These are phyloP conservation scores for Emergomyces africanus DNA, from an alignment of 2,329 filamentous ascomycete species.

Conservation along the genomic window DNA sequence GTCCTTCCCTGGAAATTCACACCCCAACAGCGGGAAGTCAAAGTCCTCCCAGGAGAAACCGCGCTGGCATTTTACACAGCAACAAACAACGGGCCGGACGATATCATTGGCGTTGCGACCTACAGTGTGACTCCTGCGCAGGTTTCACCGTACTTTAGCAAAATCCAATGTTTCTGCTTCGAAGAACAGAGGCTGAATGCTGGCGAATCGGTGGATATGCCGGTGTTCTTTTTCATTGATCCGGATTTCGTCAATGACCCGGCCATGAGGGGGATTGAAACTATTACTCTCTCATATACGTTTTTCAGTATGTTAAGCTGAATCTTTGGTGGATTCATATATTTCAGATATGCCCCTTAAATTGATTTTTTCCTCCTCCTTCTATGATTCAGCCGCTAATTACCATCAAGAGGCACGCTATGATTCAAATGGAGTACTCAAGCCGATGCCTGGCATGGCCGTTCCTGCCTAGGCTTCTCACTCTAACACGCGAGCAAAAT, in stretches of 20 bases:
- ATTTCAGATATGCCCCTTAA: neutral
- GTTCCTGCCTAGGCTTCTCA: neutral
- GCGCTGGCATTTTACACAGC: conserved; percentile 96
- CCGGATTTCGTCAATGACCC: conserved; percentile 86
- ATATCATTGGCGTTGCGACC: conserved; percentile 96
- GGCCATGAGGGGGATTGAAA: conserved; percentile 88
- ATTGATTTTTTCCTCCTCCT: neutral
- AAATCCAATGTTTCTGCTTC: conserved; percentile 99
- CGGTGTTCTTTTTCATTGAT: conserved; percentile 98
- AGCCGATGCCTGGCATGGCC: conserved; percentile 33
- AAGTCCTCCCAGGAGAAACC: conserved; percentile 89
- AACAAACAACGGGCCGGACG: conserved; percentile 75
- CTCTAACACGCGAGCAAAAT: neutral
- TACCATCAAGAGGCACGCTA: conserved; percentile 59
- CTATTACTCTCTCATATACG: conserved; percentile 90
- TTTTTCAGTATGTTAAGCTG: conserved; percentile 71
- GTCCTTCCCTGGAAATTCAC: conserved; percentile 95
- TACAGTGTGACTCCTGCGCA: conserved; percentile 95
- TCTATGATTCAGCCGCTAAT: conserved; percentile 8
- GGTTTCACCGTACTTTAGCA: conserved; percentile 95
- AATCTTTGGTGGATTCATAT: neutral
- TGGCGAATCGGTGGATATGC: conserved; percentile 97
- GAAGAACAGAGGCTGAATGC: conserved; percentile 91
- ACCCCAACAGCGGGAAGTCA: conserved; percentile 92
- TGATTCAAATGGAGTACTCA: conserved; percentile 64